phyloP scores from a whole-genome alignment of 2,329 filamentous ascomycete species.

The Colletotrichum sp. region DNA sequence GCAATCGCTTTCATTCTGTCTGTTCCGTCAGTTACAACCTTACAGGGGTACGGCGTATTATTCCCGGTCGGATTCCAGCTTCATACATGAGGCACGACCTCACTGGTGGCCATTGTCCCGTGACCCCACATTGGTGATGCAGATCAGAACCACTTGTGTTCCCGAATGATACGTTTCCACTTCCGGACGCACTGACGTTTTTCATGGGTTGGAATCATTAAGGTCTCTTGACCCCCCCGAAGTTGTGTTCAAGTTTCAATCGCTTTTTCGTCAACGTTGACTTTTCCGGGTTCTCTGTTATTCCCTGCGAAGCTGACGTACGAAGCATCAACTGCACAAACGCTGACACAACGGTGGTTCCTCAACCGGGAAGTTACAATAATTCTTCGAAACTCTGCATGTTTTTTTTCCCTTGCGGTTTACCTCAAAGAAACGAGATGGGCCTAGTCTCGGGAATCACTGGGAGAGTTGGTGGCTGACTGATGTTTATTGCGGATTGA shows the following conservation, averaged over 20 bases:
- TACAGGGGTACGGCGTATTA: not conserved
- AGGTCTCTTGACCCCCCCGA: not conserved
- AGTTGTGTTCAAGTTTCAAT: not conserved
- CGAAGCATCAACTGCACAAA: too few species aligned
- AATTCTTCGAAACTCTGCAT: rapidly evolving
- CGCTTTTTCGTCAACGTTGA: not conserved
- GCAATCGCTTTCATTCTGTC: not conserved
- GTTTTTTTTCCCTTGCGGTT: too few species aligned
- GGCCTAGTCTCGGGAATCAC: rapidly evolving
- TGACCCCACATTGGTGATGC: not conserved
- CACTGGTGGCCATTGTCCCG: not conserved
- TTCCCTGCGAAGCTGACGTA: too few species aligned
- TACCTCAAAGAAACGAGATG: rapidly evolving
- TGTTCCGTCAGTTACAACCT: not conserved
- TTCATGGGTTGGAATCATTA: not conserved
- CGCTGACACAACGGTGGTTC: too few species aligned
- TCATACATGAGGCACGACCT: not conserved
- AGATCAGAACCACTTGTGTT: not conserved
- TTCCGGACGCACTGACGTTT: not conserved
- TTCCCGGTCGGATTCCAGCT: not conserved
- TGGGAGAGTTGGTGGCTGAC: not conserved
- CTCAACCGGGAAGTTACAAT: not conserved
- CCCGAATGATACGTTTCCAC: not conserved
- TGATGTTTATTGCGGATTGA: not conserved
- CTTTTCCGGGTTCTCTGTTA: rapidly evolving